phyloP scores from a whole-genome alignment of 441 rosid species.

The Erodium texanum region DNA sequence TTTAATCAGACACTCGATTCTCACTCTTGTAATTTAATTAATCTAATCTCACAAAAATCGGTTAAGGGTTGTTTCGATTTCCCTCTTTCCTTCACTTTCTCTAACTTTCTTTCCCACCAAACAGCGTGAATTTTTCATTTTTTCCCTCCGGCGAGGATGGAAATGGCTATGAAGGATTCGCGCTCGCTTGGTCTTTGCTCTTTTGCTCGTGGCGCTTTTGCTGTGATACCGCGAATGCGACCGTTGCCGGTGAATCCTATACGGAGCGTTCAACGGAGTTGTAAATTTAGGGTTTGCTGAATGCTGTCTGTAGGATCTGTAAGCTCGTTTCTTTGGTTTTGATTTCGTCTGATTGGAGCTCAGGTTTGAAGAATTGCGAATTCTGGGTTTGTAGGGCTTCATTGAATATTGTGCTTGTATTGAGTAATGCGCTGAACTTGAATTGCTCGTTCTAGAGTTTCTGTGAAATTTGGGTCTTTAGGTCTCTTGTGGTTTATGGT shows the following conservation, averaged over 20 bases:
- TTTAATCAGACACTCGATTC: no score
- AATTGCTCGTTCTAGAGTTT: conserved; percentile 10
- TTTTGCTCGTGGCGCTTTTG: conserved; percentile 36
- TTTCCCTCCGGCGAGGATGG: conserved; percentile 24
- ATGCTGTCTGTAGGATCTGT: conserved; percentile 9
- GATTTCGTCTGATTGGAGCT: conserved; percentile 14
- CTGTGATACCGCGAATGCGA: conserved; percentile 44
- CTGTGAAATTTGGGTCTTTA: conserved; percentile 21
- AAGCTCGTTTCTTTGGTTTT: conserved; percentile 8
- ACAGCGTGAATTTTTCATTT: conserved; percentile 3
- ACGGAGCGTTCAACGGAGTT: conserved; percentile 55
- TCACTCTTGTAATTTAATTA: background rate
- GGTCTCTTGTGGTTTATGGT: conserved; percentile 20
- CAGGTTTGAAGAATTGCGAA: conserved; percentile 19
- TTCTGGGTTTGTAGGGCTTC: conserved; percentile 19
- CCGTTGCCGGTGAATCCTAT: conserved; percentile 35
- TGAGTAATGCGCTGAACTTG: conserved; percentile 5
- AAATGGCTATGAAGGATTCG: conserved; percentile 53
- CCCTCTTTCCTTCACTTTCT: conserved; percentile 5
- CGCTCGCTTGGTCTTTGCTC: conserved; percentile 33
- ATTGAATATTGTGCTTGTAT: background rate
- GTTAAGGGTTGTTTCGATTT: conserved; percentile 8
- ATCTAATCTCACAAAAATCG: conserved; percentile 12
- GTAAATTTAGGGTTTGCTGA: conserved; percentile 27
- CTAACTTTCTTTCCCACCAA: conserved; percentile 13